Base-by-base conservation (phyloP, 2,329 filamentous ascomycete genomes). In the Esteya vermicola region DNA sequence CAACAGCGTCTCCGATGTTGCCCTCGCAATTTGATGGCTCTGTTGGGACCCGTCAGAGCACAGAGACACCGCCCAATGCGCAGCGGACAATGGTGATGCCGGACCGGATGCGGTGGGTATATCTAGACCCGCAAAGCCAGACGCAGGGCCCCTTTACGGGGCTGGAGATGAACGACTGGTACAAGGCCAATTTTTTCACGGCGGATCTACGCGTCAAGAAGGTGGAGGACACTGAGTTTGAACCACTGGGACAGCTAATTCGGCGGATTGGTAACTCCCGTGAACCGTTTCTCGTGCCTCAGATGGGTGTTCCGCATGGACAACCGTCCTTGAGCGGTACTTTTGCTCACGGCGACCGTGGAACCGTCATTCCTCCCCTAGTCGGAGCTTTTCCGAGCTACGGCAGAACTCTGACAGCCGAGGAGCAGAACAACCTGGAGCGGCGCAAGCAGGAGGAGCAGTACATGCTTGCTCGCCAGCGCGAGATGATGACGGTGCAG, bases 131-230 rank as follows among this genome's bases (percentile, higher is more conserved):
- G 6, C 85, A 93, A 55, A 86, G 86, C 19, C 81, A 85, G 46
- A 80, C 85, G 6, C 91, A 98, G 55, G 91, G 91, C 0, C 91
- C 91, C 0, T 98, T 91, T 62, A 95, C 86, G 30, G 91, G 91
- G 1, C 65, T 98, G 37, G 91, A 98, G 60, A 98, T 98, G 91
- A 93, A 98, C 50, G 93, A 98, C 52, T 98, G 91, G 91, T 98
- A 96, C 63, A 96, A 96, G 58, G 89, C 88, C 28, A 88, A 89
- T 34, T 98, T 96, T 63, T 98, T 98, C 61, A 93, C 85, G 0
- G 80, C 89, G 0, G 89, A 98, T 51, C 68, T 98, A 18, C 76
- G 93, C 33, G 91, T 98, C 25, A 95, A 93, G 64, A 94, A 94
- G 57, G 68, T 89, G 6, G 91, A 98, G 56, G 91, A 98, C 53